Base-by-base conservation (phyloP, 768 basidiomycete species). In the Tulasnella sp. region DNA sequence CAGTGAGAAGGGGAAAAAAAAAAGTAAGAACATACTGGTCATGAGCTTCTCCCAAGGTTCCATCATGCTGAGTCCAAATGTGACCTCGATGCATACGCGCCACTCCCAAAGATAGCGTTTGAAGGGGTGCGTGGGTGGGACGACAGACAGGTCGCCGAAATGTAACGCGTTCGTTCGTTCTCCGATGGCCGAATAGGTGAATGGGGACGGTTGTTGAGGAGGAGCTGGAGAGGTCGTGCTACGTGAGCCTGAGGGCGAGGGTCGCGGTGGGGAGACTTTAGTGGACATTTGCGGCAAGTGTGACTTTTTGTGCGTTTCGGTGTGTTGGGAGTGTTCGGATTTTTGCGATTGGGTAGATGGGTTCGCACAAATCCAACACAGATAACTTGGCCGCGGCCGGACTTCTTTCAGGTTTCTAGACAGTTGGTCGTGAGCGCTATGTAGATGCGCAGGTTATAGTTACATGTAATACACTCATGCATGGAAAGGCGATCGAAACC, bases 41-140 rank as follows among this genome's bases (percentile, higher is more conserved):
- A 83, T 67, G 48, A 78, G 65, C 65, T 82, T 81, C 74, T 85
- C 85, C 84, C 83, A 84, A 60, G 79, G 75, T 66, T 86, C 82
- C 59, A 84, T 69, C 65, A 84, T 75, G 27, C 75, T 74, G 42
- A 84, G 70, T 4, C 74, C 83, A 61, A 81, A 79, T 0, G 81
- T 82, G 2, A 76, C 71, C 67, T 83, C 82, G 31, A 85, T 68
- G 72, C 78, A 73, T 53, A 83, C 67, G 61, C 79, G 73, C 67
- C 74, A 71, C 12, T 73, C 75, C 81, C 82, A 82, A 49, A 82
- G 56, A 62, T 65, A 70, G 53, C 46, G 49, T 11, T 59, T 42
- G 21, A 59, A 19, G 10, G 17, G n/a, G 29, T 46, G 44, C 8
- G 27, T 19, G 22, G 57, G 57, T n/a, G 57, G 46, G 7, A 30